phyloP scores from a whole-genome alignment of 768 basidiomycete genomes.

The Pleurotus sapidus region DNA sequence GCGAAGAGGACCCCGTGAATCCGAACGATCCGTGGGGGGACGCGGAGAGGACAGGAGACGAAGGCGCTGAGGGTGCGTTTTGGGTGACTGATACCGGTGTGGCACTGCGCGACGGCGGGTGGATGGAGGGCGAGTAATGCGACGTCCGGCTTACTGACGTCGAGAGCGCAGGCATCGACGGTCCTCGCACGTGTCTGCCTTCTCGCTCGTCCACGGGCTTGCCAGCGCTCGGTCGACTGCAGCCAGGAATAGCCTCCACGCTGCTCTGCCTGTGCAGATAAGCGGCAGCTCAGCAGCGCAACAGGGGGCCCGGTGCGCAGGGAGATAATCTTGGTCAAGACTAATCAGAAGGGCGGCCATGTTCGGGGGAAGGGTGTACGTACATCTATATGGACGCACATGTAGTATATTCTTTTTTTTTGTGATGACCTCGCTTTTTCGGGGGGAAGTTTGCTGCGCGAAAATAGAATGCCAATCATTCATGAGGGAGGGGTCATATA shows the following conservation, averaged over 20 bases:
- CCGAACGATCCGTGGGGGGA: constrained; percentile 20
- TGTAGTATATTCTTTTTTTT: too few relatives aligned
- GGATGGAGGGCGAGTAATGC: constrained; percentile 45
- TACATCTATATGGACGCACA: too few relatives aligned
- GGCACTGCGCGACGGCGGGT: constrained; percentile 40
- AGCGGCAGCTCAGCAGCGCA: too few relatives aligned
- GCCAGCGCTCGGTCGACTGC: constrained; percentile 49
- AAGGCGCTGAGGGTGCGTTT: constrained; percentile 17
- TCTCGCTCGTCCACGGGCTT: constrained; percentile 9
- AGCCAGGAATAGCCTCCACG: constrained; percentile 72
- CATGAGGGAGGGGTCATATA: too few relatives aligned
- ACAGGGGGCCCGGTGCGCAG: too few relatives aligned
- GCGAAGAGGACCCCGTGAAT: constrained; percentile 5
- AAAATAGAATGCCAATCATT: too few relatives aligned
- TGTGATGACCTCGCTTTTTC: too few relatives aligned
- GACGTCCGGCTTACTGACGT: constrained; percentile 27
- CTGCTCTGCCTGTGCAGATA: constrained; percentile 77
- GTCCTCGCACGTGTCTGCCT: constrained; percentile 22
- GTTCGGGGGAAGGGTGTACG: too few relatives aligned
- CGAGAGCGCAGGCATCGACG: constrained; percentile 29
- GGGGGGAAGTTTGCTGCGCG: too few relatives aligned
- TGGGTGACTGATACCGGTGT: constrained; percentile 30
- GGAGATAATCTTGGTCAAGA: too few relatives aligned
- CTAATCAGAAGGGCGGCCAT: too few relatives aligned
- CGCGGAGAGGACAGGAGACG: constrained; percentile 12